Evolutionary conservation across 805 yeast species (phyloP).

Genomic region (Candida montana): DNA sequence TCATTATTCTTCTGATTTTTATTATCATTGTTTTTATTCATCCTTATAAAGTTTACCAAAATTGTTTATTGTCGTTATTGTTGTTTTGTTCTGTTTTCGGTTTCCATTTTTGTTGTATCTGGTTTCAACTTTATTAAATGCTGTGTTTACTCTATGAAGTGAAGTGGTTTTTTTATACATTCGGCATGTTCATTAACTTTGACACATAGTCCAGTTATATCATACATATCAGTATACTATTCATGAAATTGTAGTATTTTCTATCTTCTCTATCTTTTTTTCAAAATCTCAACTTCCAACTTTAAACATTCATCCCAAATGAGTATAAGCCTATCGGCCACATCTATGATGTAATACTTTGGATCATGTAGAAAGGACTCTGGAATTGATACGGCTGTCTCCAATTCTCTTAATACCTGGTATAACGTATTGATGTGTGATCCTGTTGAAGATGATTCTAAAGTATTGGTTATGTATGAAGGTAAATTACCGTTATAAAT

Average conservation of each 20-base stretch:
- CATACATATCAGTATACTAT: too few relatives aligned
- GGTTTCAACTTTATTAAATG: not conserved
- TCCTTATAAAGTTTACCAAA: too few relatives aligned
- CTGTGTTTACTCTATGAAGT: too few relatives aligned
- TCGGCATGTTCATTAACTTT: too few relatives aligned
- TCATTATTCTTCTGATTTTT: not conserved
- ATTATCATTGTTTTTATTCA: not conserved
- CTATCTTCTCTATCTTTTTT: not conserved
- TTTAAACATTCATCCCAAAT: conserved; percentile 2
- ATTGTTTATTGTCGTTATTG: too few relatives aligned
- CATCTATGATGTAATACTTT: conserved; percentile 7
- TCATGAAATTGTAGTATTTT: too few relatives aligned
- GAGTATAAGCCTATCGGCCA: not conserved
- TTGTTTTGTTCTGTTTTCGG: not conserved
- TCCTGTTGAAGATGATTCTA: not conserved
- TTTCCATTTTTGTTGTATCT: not conserved
- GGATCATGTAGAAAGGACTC: conserved; percentile 2
- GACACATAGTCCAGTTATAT: too few relatives aligned
- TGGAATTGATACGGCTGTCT: not conserved
- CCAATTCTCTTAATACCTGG: not conserved
- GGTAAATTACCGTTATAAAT: not conserved
- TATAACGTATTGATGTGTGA: not conserved
- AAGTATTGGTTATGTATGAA: not conserved
- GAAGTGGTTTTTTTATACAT: too few relatives aligned
- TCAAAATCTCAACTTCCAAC: not conserved